Percentiles rank a stretch among this genome's conserved stretches.
Conservation (phyloP, 2,329 filamentous ascomycete species). For the Neophaeococcomyces mojaviensis region DNA sequence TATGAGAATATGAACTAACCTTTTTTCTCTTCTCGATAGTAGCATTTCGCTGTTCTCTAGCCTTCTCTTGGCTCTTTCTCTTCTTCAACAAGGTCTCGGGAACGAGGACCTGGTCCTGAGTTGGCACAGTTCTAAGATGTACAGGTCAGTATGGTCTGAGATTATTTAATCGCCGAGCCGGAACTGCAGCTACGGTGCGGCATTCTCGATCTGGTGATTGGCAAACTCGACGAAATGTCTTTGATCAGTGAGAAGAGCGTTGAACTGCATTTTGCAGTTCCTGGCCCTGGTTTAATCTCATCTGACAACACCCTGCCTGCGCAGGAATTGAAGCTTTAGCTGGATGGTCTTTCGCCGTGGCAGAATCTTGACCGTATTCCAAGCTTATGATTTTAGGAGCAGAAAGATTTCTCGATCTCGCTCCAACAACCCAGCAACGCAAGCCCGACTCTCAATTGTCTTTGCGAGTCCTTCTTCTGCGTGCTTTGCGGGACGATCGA, state of each 20-base stretch:
- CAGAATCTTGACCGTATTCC: constrained; percentile 24
- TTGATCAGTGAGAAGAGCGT: constrained; percentile 62
- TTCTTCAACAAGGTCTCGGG: constrained; percentile 99
- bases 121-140: constrained; percentile 69
- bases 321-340: constrained; percentile 37
- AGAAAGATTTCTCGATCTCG: constrained; percentile 59
- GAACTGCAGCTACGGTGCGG: constrained; percentile 87
- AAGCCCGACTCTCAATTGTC: background rate
- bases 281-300: constrained; percentile 47
- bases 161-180: constrained; percentile 70
- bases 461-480: constrained; percentile 35
- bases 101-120: constrained; percentile 90
- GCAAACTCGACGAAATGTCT: constrained; percentile 71
- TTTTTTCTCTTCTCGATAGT: constrained; percentile 81
- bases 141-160: constrained; percentile 68
- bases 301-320: constrained; percentile 65
- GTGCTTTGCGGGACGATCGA: constrained; percentile 62
- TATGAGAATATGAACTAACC: constrained; percentile 52
- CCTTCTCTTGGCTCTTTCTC: constrained; percentile 99
- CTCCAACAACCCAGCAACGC: constrained; percentile 64
- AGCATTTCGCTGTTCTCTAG: constrained; percentile 76
- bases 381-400: constrained; percentile 67
- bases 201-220: constrained; percentile 71
- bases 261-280: constrained; percentile 18
- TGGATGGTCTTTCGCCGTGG: constrained; percentile 16